Evolutionary conservation across 441 rosid species (phyloP).

Genomic region (Bocquillonia castaneifolia): DNA sequence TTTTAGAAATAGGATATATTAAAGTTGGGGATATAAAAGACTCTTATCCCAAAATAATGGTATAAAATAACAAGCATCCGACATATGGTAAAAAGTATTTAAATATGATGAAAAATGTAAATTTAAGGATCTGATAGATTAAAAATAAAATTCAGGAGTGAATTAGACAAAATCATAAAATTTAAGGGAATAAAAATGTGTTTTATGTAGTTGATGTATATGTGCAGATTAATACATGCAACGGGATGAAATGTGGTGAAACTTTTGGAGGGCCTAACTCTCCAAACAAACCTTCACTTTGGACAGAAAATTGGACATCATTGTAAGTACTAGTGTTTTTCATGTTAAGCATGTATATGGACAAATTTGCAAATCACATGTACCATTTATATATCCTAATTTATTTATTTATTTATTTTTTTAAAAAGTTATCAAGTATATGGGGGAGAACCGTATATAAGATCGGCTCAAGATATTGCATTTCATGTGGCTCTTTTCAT

Average conservation of each 20-base stretch:
- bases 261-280: slow-evolving; percentile 77
- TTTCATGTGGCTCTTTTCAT: slow-evolving; percentile 68
- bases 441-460: slow-evolving; percentile 45
- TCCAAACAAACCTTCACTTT: slow-evolving; percentile 67
- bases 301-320: slow-evolving; percentile 97
- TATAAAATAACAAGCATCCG: no score
- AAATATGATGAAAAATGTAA: no score
- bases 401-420: background rate
- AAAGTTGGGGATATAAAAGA: no score
- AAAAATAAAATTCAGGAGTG: no score
- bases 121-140: no score
- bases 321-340: slow-evolving; percentile 37
- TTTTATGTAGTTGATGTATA: background rate
- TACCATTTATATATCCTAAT: background rate
- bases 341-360: background rate
- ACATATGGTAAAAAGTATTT: no score
- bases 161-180: no score
- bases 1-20: no score
- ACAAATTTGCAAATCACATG: background rate
- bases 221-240: slow-evolving; percentile 75
- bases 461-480: slow-evolving; percentile 77
- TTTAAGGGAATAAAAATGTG: no score
- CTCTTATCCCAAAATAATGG: no score
- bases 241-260: slow-evolving; percentile 74
- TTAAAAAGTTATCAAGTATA: slow-evolving; percentile 55